Percentiles rank a stretch among this genome's conserved stretches.
Evolutionary conservation across 2,329 filamentous ascomycete genomes (phyloP).

Genomic region (Colletotrichum echinochloae): DNA sequence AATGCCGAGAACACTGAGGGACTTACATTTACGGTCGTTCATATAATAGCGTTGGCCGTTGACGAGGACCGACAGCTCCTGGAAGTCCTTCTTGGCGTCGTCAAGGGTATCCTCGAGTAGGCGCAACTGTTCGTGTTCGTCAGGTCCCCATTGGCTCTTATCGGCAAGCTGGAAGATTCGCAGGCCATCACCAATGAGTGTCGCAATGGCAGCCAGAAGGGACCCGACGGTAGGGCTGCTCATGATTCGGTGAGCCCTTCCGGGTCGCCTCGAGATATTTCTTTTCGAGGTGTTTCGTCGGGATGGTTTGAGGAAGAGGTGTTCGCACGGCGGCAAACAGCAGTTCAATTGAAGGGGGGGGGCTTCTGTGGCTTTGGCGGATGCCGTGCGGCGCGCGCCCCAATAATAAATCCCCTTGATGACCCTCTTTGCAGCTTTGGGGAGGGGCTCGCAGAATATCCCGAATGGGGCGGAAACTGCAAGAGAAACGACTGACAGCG

Average conservation of each 20-base stretch:
- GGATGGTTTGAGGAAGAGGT: neutral
- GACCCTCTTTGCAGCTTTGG: constrained; percentile 18
- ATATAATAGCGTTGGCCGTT: constrained; percentile 70
- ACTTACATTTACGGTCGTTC: constrained; percentile 66
- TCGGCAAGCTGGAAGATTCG: constrained; percentile 68
- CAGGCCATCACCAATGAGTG: constrained; percentile 63
- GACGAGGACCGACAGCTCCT: constrained; percentile 66
- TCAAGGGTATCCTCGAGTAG: constrained; percentile 67
- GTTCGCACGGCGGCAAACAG: constrained; percentile 6
- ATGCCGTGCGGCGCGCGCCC: constrained; percentile 31
- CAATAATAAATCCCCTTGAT: constrained; percentile 35
- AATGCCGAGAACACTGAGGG: neutral
- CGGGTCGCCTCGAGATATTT: constrained; percentile 24
- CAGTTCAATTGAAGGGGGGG: constrained; percentile 25
- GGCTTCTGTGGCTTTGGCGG: constrained; percentile 14
- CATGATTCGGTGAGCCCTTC: constrained; percentile 46
- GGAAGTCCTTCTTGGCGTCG: constrained; percentile 71
- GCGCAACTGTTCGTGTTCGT: constrained; percentile 70
- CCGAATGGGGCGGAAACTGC: constrained; percentile 20
- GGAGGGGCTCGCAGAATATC: constrained; percentile 20
- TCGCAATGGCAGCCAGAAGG: constrained; percentile 69
- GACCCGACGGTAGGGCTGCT: constrained; percentile 67
- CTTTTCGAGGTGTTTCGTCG: constrained; percentile 31
- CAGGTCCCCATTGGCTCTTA: constrained; percentile 68
- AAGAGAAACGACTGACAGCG: constrained; percentile 26